Percentiles rank a stretch among this genome's conserved stretches.
phyloP scores from a whole-genome alignment of 805 yeast species.

The Monosporozyma solicola region DNA sequence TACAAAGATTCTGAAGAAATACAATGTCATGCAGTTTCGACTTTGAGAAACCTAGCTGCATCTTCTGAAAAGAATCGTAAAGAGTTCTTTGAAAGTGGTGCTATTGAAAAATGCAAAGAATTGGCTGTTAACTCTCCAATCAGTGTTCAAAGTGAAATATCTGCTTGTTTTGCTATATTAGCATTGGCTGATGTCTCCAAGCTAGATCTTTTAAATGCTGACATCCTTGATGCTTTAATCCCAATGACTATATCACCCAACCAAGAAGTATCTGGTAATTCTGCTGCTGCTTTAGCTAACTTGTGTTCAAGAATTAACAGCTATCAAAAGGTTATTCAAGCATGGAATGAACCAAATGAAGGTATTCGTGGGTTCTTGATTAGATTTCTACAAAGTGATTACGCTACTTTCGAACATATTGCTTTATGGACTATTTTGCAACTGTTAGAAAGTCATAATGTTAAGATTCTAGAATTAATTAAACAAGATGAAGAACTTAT shows the following conservation, averaged over 20 bases:
- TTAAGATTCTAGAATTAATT: constrained; percentile 45
- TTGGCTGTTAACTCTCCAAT: constrained; percentile 80
- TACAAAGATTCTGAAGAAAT: constrained; percentile 88
- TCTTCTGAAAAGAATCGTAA: constrained; percentile 86
- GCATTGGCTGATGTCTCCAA: constrained; percentile 95
- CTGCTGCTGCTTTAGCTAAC: constrained; percentile 97
- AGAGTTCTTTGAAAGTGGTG: constrained; percentile 89
- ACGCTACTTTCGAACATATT: constrained; percentile 94
- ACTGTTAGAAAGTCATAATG: constrained; percentile 77
- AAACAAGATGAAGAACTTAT: constrained; percentile 47
- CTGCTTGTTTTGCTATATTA: constrained; percentile 93
- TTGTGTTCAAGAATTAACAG: constrained; percentile 84
- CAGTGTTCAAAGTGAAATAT: constrained; percentile 88
- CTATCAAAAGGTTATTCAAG: constrained; percentile 65
- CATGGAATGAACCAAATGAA: constrained; percentile 73
- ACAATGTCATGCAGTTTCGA: constrained; percentile 96
- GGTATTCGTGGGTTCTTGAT: constrained; percentile 81
- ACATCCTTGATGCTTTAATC: constrained; percentile 77
- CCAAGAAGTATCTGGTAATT: constrained; percentile 94
- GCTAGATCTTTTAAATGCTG: constrained; percentile 70
- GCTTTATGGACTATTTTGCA: constrained; percentile 96
- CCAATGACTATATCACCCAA: constrained; percentile 84
- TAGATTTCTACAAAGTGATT: constrained; percentile 70
- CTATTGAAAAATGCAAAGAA: constrained; percentile 85
- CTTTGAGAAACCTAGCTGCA: constrained; percentile 92